phyloP scores from a whole-genome alignment of 1,284 basidiomycete genomes.

The Cutaneotrichosporon cavernicola region DNA sequence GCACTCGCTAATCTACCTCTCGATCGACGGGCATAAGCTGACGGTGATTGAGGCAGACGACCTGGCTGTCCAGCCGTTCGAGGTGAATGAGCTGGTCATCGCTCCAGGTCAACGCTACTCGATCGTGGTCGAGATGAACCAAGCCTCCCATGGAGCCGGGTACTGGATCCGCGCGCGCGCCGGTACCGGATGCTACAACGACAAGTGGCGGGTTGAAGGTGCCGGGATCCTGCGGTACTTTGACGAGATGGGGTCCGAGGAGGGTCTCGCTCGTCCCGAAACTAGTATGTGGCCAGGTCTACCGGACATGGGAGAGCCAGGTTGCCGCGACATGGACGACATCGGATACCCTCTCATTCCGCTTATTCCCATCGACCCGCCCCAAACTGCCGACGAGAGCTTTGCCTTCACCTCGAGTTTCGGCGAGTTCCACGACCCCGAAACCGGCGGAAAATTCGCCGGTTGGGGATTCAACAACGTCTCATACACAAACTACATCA shows the following conservation, averaged over 20 bases:
- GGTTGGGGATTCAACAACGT: slow-evolving; percentile 39
- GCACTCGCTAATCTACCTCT: slow-evolving; percentile 24
- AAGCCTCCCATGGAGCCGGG: slow-evolving; percentile 31
- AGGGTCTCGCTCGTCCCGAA: slow-evolving; percentile 17
- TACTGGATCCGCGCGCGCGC: slow-evolving; percentile 45
- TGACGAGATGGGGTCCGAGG: not conserved
- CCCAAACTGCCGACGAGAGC: slow-evolving; percentile 17
- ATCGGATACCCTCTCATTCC: slow-evolving; percentile 9
- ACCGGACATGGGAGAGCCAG: not conserved
- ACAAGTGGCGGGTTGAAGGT: not conserved
- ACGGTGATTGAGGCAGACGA: slow-evolving; percentile 39
- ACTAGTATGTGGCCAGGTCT: slow-evolving; percentile 29
- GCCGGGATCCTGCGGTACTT: slow-evolving; percentile 21
- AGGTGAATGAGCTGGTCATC: slow-evolving; percentile 31
- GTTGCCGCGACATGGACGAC: slow-evolving; percentile 17
- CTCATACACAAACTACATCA: slow-evolving; percentile 35
- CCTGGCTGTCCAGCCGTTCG: slow-evolving; percentile 29
- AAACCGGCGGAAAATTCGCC: slow-evolving; percentile 20
- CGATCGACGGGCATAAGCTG: slow-evolving; percentile 37
- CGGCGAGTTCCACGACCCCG: slow-evolving; percentile 26
- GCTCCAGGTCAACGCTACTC: slow-evolving; percentile 43
- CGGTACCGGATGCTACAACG: slow-evolving; percentile 21
- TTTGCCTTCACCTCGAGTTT: slow-evolving; percentile 30
- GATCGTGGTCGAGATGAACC: slow-evolving; percentile 39
- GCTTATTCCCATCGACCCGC: slow-evolving; percentile 19